Base-by-base conservation (phyloP, 2,329 filamentous ascomycete genomes). In the Fusarium pininemorale region DNA sequence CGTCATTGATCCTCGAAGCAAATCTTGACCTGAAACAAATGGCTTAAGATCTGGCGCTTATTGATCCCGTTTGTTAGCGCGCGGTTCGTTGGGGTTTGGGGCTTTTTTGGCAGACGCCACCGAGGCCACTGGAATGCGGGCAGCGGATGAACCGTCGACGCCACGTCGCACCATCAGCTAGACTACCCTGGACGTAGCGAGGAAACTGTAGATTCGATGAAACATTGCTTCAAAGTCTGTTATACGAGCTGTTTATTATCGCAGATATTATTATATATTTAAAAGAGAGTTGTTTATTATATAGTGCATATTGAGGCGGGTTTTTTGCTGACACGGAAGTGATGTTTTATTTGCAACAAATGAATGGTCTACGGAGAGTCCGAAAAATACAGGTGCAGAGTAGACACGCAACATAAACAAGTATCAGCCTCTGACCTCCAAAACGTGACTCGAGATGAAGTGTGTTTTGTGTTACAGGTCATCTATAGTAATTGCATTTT, bases 21-120 rank as follows among this genome's bases (percentile, higher is more conserved):
- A 69, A 51, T 42, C 38, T 38, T 6, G 37, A 59, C 67, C 58
- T 70, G 67, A 70, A 70, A 70, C 67, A 58, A 66, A 58, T 53
- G 50, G 51, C 39, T 51, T 65, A 5, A 5, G 26, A 30, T 48
- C 51, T 54, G 66, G 67, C 66, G 67, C 67, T 70, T 70, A 54
- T 28, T 7, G 5, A 51, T 20, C 39, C 35, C 45, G n/a, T 54
- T 38, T 56, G 39, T 70, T 70, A 65, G 66, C 67, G 67, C 67
- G 67, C 67, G 67, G 67, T 70, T 70, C 66, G 11, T 54, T 48
- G 41, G 47, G n/a, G 41, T 15, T 39, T 24, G 28, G 26, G 48
- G 42, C 39, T 18, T 50, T 48, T 58, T 35, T 30, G 42, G 20
- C 18, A 24, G 30, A 42, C 57, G 66, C 66, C 30, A 69, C 63